Conservation (phyloP, 345 rosid species). For the Camelina sativa region DNA sequence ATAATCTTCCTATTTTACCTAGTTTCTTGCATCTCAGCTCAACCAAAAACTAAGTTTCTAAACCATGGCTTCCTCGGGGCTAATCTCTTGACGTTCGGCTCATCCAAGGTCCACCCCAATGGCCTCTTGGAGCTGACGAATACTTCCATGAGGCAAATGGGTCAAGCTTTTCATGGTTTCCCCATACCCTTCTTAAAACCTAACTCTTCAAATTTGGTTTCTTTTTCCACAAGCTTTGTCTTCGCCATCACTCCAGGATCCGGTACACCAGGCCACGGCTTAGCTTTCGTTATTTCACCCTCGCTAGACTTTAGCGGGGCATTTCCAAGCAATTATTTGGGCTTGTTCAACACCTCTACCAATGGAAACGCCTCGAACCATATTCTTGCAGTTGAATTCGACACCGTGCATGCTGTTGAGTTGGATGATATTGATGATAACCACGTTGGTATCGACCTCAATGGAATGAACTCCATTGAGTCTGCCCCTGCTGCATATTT, state of each 20-base stretch:
- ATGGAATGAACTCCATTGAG: constrained; percentile 44
- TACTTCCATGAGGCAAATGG: constrained; percentile 41
- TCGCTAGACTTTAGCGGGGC: constrained; percentile 31
- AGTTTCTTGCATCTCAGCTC: constrained; percentile 38
- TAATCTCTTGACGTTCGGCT: constrained; percentile 46
- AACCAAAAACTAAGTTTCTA: constrained; percentile 43
- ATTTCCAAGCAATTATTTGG: constrained; percentile 39
- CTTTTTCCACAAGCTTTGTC: constrained; percentile 50
- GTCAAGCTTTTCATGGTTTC: constrained; percentile 53
- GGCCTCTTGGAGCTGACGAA: constrained; percentile 66
- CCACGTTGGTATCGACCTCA: constrained; percentile 64
- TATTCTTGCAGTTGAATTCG: constrained; percentile 61
- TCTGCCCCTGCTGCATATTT: constrained; percentile 50
- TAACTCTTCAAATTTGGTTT: constrained; percentile 20
- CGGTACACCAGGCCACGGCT: constrained; percentile 47
- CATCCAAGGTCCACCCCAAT: constrained; percentile 44
- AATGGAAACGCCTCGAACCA: constrained; percentile 49
- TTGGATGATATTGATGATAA: constrained; percentile 50
- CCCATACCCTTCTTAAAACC: constrained; percentile 45
- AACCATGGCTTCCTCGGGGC: constrained; percentile 51
- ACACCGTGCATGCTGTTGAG: constrained; percentile 52
- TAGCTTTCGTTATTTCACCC: constrained; percentile 49
- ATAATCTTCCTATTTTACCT: constrained; percentile 10
- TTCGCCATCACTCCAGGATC: constrained; percentile 45
- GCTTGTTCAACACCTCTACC: constrained; percentile 53